Conservation (phyloP, 148 eudicot species). For the Cornus kousa region DNA sequence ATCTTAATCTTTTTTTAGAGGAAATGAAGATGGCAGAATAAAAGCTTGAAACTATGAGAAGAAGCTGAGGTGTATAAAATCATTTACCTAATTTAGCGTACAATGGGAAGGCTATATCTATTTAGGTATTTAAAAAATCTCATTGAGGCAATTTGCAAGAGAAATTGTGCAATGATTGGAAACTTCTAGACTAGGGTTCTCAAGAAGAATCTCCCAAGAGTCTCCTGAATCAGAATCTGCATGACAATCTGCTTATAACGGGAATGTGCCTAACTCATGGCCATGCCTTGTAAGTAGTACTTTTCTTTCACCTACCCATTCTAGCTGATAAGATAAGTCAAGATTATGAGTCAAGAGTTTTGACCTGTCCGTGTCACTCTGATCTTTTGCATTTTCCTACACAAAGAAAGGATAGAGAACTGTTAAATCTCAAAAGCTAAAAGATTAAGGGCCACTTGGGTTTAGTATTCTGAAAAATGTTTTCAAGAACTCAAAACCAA, state of each 20-base stretch:
- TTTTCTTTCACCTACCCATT: conserved; percentile 78
- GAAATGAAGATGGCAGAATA: conserved; percentile 2
- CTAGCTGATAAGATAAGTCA: conserved; percentile 81
- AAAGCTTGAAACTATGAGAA: conserved; percentile 1
- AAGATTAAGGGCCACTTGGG: neutral
- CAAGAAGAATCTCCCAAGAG: neutral
- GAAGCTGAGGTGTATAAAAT: neutral
- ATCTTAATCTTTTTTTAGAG: neutral
- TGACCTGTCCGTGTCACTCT: conserved; percentile 55
- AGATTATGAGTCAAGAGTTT: conserved; percentile 69
- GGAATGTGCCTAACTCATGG: conserved; percentile 70
- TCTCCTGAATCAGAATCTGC: conserved; percentile 1
- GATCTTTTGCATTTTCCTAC: conserved; percentile 48
- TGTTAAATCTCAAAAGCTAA: neutral
- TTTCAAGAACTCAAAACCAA: too few relatives aligned
- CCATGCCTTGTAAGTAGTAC: conserved; percentile 66
- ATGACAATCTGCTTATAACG: conserved; percentile 27
- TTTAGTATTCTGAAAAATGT: too few relatives aligned
- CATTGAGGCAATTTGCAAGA: neutral
- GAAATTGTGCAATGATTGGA: neutral
- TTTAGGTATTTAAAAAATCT: neutral
- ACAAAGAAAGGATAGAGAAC: conserved; percentile 2
- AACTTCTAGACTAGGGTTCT: neutral
- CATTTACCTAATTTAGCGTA: neutral
- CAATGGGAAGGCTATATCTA: neutral